Percentiles rank a stretch among this genome's conserved stretches.
Conservation (phyloP, 2,329 filamentous ascomycete species). For the Blastomyces emzantsi region DNA sequence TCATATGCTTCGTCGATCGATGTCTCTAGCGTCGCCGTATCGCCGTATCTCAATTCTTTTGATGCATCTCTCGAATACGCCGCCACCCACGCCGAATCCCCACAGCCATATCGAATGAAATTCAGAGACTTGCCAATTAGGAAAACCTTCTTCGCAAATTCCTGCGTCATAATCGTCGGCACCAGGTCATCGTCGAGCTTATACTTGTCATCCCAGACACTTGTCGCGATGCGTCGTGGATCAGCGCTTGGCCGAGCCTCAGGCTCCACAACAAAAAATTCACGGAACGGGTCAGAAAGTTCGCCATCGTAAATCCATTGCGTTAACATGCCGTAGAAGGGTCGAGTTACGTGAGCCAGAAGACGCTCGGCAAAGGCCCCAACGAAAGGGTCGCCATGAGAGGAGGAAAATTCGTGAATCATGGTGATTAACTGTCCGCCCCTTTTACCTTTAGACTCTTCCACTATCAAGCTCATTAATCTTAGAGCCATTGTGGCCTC, state of each 20-base stretch:
- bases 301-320: constrained; percentile 99
- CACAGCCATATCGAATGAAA: constrained; percentile 93
- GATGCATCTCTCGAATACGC: constrained; percentile 88
- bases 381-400: constrained; percentile 91
- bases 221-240: constrained; percentile 54
- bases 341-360: constrained; percentile 74
- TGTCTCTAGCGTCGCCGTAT: constrained; percentile 80
- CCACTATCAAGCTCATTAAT: constrained; percentile 87
- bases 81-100: constrained; percentile 91
- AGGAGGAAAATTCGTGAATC: constrained; percentile 86
- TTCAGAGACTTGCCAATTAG: constrained; percentile 96
- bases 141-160: constrained; percentile 94
- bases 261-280: constrained; percentile 92
- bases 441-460: constrained; percentile 70
- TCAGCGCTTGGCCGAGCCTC: constrained; percentile 45
- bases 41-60: constrained; percentile 84
- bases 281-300: constrained; percentile 86
- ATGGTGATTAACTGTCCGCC: constrained; percentile 89
- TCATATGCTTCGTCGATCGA: constrained; percentile 98
- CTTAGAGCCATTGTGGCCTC: constrained; percentile 94
- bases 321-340: constrained; percentile 92
- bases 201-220: constrained; percentile 98
- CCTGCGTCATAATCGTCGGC: constrained; percentile 82
- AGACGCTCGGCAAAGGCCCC: constrained; percentile 86
- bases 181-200: constrained; percentile 77